phyloP scores from a whole-genome alignment of 106 monocot species.

The Agapanthus africanus region DNA sequence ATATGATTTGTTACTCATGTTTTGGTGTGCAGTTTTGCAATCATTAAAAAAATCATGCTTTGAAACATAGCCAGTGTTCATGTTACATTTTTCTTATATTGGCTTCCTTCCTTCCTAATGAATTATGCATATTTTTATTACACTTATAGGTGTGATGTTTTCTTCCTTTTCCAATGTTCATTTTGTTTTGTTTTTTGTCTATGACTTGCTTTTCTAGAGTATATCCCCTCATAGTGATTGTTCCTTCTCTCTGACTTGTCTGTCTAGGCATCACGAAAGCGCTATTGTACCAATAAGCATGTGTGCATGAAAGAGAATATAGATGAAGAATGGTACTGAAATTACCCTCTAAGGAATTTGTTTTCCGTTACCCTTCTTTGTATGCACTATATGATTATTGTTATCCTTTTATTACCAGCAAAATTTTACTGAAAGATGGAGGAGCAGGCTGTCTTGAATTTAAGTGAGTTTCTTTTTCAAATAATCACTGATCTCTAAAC shows the following conservation, averaged over 20 bases:
- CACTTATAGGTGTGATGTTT: not conserved
- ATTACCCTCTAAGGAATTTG: not conserved
- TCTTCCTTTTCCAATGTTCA: not conserved
- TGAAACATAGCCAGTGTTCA: too few relatives aligned
- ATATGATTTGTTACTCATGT: not conserved
- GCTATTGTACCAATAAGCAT: conserved; percentile 79
- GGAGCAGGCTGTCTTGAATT: conserved; percentile 57
- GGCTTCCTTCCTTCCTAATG: too few relatives aligned
- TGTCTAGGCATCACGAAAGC: conserved; percentile 83
- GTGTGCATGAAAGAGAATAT: conserved; percentile 60
- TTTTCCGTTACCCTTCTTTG: not conserved
- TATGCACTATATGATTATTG: not conserved
- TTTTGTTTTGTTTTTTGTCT: not conserved
- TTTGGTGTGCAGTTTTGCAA: not conserved
- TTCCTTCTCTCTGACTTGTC: conserved; percentile 6
- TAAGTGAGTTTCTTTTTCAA: conserved; percentile 52
- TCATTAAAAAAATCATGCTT: too few relatives aligned
- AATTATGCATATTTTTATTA: too few relatives aligned
- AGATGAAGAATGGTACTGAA: conserved; percentile 77
- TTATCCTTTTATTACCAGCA: conserved; percentile 33
- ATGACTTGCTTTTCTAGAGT: not conserved
- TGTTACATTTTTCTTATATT: too few relatives aligned
- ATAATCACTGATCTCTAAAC: not conserved
- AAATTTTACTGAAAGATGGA: conserved; percentile 63
- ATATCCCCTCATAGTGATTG: not conserved